Evolutionary conservation across 371 early-diverging fungal genomes (phyloP), one percentile per base, ranked within the genome.

Genomic region (Massospora cicadina): DNA sequence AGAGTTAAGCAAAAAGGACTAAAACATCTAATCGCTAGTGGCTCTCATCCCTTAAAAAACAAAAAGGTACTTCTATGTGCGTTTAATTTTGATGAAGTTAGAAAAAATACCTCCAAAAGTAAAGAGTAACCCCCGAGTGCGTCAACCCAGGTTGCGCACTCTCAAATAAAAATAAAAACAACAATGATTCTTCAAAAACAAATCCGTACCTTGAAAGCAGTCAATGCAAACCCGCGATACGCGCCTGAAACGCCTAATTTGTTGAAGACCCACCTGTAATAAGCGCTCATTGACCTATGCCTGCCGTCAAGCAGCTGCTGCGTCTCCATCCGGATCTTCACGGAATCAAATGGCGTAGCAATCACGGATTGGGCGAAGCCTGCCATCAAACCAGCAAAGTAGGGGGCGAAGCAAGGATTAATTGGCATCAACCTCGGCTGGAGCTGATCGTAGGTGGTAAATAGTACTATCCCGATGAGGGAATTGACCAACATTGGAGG

Each of bases 401-500:
- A 83, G 3, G 30, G 30, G 30, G 23, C 21, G 30, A 32, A 28
- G 3, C 5, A 28, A 30, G 60, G 60, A 26, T 28, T 3, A 13
- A n/a, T 26, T 23, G 12, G 21, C 2, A 26, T 2, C 27, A 56
- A 26, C 7, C 57, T 21, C 7, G 21, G 27, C 23, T 64, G 25
- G 32, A 64, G n/a, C 3, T 28, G 58, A 55, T 65, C 70, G 61
- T 80, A 79, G 33, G 80, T 79, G 2, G 79, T 72, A 60, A 79
- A 81, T 24, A 88, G 72, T 0, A 84, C 83, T 5, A 84, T 82
- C 24, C 89, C 89, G 30, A 87, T 80, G 10, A 81, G 58, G 27
- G 86, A 83, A 69, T 88, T 88, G 65, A 84, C 84, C 0, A 86
- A 33, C 68, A 88, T 66, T 0, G 89, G 89, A 53, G 87, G 89